Percentiles rank a stretch among this genome's conserved stretches.
These are phyloP conservation scores for Emmonsiellopsis sp. DNA, from an alignment of 2,329 filamentous ascomycete species.

Conservation along the genomic window DNA sequence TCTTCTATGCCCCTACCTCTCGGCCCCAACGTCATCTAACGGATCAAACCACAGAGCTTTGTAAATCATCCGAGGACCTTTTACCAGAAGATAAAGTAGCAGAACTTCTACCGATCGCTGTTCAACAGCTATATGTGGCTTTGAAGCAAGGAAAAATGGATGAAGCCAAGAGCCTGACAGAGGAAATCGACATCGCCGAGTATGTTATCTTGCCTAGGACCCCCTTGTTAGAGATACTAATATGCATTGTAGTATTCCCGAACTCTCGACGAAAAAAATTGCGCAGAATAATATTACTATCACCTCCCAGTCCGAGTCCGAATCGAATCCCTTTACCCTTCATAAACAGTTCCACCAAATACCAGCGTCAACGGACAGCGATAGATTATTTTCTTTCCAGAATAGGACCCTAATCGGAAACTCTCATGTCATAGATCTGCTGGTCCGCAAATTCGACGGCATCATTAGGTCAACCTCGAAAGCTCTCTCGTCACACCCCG, in stretches of 20 bases:
- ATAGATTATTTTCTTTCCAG: conserved; percentile 53
- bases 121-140: conserved; percentile 54
- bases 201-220: conserved; percentile 25
- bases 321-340: conserved; percentile 48
- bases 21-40: conserved; percentile 1
- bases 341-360: conserved; percentile 48
- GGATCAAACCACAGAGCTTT: conserved; percentile 38
- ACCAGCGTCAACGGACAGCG: conserved; percentile 36
- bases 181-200: conserved; percentile 44
- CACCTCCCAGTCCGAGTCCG: conserved; percentile 31
- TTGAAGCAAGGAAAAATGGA: conserved; percentile 45
- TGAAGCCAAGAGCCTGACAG: conserved; percentile 46
- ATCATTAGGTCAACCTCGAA: conserved; percentile 48
- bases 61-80: conserved; percentile 51
- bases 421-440: conserved; percentile 47
- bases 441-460: conserved; percentile 51
- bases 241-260: conserved; percentile 40
- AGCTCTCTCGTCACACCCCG: conserved; percentile 38
- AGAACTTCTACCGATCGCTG: conserved; percentile 51
- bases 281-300: conserved; percentile 52
- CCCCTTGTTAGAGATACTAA: neutral
- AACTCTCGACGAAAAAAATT: conserved; percentile 50
- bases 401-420: conserved; percentile 46
- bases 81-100: conserved; percentile 50
- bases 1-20: neutral